phyloP scores from a whole-genome alignment of 2,329 filamentous ascomycete species.

The Macrophomina phaseolina region DNA sequence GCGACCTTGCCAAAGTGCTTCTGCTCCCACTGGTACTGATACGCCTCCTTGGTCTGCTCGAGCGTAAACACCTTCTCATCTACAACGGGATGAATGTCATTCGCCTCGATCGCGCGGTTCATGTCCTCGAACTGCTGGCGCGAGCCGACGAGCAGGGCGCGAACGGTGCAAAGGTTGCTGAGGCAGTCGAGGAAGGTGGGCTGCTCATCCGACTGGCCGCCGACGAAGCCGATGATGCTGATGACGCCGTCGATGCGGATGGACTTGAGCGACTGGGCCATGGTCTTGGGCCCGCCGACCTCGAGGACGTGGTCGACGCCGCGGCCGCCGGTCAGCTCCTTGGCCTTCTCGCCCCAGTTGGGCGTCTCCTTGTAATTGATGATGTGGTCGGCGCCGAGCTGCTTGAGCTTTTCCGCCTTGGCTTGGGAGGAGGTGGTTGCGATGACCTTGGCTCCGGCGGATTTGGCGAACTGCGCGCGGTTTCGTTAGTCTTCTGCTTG shows the following conservation, averaged over 20 bases:
- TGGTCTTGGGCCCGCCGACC: slow-evolving; percentile 68
- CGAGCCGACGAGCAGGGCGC: slow-evolving; percentile 63
- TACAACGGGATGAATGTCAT: slow-evolving; percentile 64
- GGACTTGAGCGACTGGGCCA: slow-evolving; percentile 58
- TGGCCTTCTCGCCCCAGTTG: slow-evolving; percentile 62
- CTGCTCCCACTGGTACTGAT: slow-evolving; percentile 56
- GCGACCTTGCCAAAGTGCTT: slow-evolving; percentile 54
- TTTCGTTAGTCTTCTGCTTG: slow-evolving; percentile 9
- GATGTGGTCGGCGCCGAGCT: slow-evolving; percentile 61
- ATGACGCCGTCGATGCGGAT: slow-evolving; percentile 62
- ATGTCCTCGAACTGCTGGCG: slow-evolving; percentile 64
- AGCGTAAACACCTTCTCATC: slow-evolving; percentile 63
- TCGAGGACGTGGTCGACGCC: slow-evolving; percentile 70
- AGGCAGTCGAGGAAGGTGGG: slow-evolving; percentile 60
- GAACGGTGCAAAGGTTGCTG: slow-evolving; percentile 58
- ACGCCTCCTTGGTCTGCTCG: slow-evolving; percentile 58
- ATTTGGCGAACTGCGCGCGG: slow-evolving; percentile 51
- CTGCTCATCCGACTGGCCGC: slow-evolving; percentile 54
- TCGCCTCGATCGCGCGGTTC: slow-evolving; percentile 63
- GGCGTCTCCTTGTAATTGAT: slow-evolving; percentile 62
- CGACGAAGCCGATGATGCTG: slow-evolving; percentile 64
- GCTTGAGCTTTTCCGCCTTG: slow-evolving; percentile 58
- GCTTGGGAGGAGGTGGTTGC: slow-evolving; percentile 60
- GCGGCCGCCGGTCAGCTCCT: slow-evolving; percentile 54
- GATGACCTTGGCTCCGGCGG: slow-evolving; percentile 62